Conservation (phyloP, 345 rosid genomes). For the Gossypium turneri region DNA sequence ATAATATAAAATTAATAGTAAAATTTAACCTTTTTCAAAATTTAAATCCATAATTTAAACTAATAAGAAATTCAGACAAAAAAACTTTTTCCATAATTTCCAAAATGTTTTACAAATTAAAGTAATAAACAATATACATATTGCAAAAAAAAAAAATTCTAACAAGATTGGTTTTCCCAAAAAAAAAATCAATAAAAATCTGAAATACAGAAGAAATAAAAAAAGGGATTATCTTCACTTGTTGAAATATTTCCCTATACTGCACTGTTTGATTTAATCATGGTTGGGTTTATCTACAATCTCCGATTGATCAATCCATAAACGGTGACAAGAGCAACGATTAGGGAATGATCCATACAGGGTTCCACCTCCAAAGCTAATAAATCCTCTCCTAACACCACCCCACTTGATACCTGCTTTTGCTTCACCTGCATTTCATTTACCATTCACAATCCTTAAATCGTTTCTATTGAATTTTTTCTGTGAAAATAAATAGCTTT, state of each 20-base stretch:
- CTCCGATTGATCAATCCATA: conserved; percentile 36
- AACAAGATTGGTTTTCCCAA: background rate
- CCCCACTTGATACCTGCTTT: conserved; percentile 40
- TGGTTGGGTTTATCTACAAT: conserved; percentile 10
- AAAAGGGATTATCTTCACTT: background rate
- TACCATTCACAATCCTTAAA: background rate
- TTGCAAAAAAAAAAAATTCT: background rate
- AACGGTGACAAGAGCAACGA: conserved; percentile 44
- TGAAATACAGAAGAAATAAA: background rate
- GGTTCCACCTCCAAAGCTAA: conserved; percentile 51
- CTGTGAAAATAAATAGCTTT: background rate
- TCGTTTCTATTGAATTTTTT: too few relatives aligned
- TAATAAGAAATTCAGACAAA: too few relatives aligned
- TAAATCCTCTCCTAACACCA: conserved; percentile 52
- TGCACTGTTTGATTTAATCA: background rate
- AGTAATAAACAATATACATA: too few relatives aligned
- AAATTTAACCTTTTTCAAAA: too few relatives aligned
- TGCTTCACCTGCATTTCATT: conserved; percentile 30
- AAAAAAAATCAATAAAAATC: background rate
- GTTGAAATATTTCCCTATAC: background rate
- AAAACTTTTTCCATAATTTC: too few relatives aligned
- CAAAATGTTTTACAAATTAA: too few relatives aligned
- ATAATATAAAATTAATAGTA: too few relatives aligned
- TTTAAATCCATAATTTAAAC: too few relatives aligned
- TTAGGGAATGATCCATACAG: conserved; percentile 44